Evolutionary conservation across 345 rosid species (phyloP).

Genomic region (Eucalyptus coolabah): DNA sequence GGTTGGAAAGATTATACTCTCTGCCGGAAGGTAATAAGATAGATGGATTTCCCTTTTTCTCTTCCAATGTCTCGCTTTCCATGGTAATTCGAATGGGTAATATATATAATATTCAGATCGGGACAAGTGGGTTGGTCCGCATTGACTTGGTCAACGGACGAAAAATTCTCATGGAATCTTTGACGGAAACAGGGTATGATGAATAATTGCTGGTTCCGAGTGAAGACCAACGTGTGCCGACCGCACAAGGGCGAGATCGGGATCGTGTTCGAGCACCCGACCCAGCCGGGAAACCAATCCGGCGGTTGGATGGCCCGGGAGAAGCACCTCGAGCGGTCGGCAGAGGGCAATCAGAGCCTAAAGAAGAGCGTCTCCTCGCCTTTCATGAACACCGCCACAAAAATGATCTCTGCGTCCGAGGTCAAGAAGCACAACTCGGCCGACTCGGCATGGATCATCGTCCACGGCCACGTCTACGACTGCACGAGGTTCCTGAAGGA

Average conservation of each 20-base stretch:
- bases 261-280: constrained; percentile 90
- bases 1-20: not conserved
- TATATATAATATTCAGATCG: not conserved
- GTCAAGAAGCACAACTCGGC: constrained; percentile 57
- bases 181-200: constrained; percentile 69
- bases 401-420: constrained; percentile 51
- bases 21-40: not conserved
- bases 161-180: not conserved
- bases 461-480: constrained; percentile 87
- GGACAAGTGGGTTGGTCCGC: not conserved
- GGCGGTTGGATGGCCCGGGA: constrained; percentile 99
- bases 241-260: constrained; percentile 86
- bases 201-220: constrained; percentile 98
- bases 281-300: constrained; percentile 78
- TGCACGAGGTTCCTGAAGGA: constrained; percentile 85
- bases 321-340: constrained; percentile 48
- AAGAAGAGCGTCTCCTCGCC: constrained; percentile 90
- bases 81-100: not conserved
- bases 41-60: not conserved
- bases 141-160: not conserved
- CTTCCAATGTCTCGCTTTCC: not conserved
- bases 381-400: constrained; percentile 73
- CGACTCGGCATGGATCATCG: constrained; percentile 88
- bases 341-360: constrained; percentile 23
- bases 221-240: constrained; percentile 66